phyloP scores from a whole-genome alignment of 305 asterid species.

The Fraxinus velutina region DNA sequence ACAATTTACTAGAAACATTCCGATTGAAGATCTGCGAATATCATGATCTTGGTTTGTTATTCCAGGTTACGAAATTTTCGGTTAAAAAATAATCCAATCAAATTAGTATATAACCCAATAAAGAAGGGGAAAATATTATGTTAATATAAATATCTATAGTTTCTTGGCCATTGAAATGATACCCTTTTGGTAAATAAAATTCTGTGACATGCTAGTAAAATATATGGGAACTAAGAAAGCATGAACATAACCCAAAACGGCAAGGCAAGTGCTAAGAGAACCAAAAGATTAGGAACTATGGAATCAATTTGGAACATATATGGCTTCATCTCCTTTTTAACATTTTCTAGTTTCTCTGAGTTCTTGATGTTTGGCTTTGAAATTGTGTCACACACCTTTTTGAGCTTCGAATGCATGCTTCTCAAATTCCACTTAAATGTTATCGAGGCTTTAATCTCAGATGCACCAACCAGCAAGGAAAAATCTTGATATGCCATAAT shows the following conservation, averaged over 20 bases:
- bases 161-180: background rate
- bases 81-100: background rate
- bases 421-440: constrained; percentile 20
- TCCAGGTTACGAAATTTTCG: background rate
- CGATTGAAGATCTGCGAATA: background rate
- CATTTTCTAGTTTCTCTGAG: background rate
- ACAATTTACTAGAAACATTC: background rate
- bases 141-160: background rate
- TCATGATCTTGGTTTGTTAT: background rate
- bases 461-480: constrained; percentile 21
- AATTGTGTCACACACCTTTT: constrained; percentile 5
- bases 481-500: constrained; percentile 2
- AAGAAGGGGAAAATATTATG: too few species aligned
- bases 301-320: background rate
- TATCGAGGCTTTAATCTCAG: background rate
- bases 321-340: background rate
- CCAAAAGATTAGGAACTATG: too few species aligned
- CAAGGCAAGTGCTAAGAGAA: background rate
- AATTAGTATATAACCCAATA: background rate
- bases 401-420: constrained; percentile 2
- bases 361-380: background rate
- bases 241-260: background rate
- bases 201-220: background rate
- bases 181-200: too few species aligned
- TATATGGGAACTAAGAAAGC: background rate